phyloP scores from a whole-genome alignment of 2,329 filamentous ascomycete species.

The Fusarium multiceps region DNA sequence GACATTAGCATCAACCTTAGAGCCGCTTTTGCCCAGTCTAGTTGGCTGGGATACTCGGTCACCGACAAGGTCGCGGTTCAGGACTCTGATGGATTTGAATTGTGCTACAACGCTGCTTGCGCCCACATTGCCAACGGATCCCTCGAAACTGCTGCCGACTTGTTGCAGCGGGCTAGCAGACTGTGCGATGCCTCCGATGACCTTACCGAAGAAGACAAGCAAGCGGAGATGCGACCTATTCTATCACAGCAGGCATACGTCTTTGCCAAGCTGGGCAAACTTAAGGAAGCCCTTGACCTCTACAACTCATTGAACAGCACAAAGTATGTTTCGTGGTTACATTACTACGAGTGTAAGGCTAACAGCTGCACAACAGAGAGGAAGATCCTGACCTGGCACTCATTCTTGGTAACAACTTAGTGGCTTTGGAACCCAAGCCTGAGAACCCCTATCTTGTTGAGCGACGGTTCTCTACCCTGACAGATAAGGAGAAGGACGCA shows the following conservation, averaged over 20 bases:
- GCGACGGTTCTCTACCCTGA: slow-evolving; percentile 67
- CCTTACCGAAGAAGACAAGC: slow-evolving; percentile 77
- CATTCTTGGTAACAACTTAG: slow-evolving; percentile 73
- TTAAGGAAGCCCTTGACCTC: slow-evolving; percentile 72
- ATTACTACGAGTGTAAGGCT: neutral
- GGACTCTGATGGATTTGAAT: slow-evolving; percentile 81
- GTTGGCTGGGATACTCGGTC: slow-evolving; percentile 68
- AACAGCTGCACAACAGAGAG: slow-evolving; percentile 59
- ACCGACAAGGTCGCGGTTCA: slow-evolving; percentile 62
- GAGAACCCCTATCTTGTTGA: slow-evolving; percentile 77
- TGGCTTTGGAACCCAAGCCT: slow-evolving; percentile 54
- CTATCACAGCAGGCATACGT: slow-evolving; percentile 81
- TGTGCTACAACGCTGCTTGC: slow-evolving; percentile 84
- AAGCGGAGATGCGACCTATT: slow-evolving; percentile 79
- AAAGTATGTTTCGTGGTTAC: slow-evolving; percentile 61
- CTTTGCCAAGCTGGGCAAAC: slow-evolving; percentile 72
- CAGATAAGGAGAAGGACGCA: slow-evolving; percentile 65
- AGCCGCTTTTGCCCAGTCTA: slow-evolving; percentile 77
- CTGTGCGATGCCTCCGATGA: slow-evolving; percentile 81
- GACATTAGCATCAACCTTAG: slow-evolving; percentile 82
- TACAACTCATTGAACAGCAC: slow-evolving; percentile 70
- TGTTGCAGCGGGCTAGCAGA: slow-evolving; percentile 76
- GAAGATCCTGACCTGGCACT: slow-evolving; percentile 74
- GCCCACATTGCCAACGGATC: slow-evolving; percentile 76
- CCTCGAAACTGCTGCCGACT: slow-evolving; percentile 70